These are phyloP conservation scores for Cucurbitaria berberidis DNA, from an alignment of 2,329 filamentous ascomycete species.

Conservation along the genomic window DNA sequence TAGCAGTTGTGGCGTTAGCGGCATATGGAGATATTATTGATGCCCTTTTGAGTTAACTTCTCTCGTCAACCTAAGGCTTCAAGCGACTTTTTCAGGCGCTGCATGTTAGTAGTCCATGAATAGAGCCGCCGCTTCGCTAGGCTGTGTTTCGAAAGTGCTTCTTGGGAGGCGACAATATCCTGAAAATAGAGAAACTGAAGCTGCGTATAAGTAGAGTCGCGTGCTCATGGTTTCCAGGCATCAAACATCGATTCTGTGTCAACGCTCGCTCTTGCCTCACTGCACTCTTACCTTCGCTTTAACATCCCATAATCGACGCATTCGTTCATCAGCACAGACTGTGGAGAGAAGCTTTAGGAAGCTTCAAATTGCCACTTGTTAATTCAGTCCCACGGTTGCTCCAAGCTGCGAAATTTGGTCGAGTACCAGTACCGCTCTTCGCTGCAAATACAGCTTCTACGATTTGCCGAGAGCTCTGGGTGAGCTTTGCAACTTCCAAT, in stretches of 20 bases:
- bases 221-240: slow-evolving; percentile 11
- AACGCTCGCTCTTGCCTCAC: slow-evolving; percentile 8
- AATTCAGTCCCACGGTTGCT: too few species aligned
- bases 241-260: slow-evolving; percentile 7
- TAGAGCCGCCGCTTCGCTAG: slow-evolving; percentile 11
- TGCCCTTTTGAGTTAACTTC: slow-evolving; percentile 3
- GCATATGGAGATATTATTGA: slow-evolving; percentile 3
- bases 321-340: too few species aligned
- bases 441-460: too few species aligned
- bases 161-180: slow-evolving; percentile 2
- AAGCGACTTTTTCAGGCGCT: slow-evolving; percentile 13
- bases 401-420: too few species aligned
- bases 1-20: slow-evolving; percentile 3
- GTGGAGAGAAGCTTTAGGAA: too few species aligned
- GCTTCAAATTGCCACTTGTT: too few species aligned
- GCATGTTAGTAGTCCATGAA: slow-evolving; percentile 7
- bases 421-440: too few species aligned
- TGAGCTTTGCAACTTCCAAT: too few species aligned
- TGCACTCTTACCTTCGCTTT: background rate
- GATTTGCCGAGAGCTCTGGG: too few species aligned
- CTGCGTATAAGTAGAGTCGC: slow-evolving; percentile 24
- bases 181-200: background rate
- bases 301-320: background rate
- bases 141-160: slow-evolving; percentile 12
- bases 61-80: slow-evolving; percentile 16